phyloP scores from a whole-genome alignment of 129 eudicot genomes.

The Centella asiatica region DNA sequence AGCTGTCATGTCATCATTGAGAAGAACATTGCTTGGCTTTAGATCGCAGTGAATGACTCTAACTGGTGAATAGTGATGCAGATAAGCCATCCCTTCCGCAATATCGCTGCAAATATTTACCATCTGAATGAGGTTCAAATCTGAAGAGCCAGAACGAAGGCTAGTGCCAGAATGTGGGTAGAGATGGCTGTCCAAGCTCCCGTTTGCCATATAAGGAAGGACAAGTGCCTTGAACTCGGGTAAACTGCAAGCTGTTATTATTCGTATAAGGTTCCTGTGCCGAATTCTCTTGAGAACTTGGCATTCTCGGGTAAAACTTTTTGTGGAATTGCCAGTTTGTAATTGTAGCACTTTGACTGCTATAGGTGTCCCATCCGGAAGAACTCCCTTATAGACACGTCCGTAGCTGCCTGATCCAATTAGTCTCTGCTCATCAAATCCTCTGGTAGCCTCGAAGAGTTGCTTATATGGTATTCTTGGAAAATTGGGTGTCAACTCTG shows the following conservation, averaged over 20 bases:
- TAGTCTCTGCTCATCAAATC: constrained; percentile 35
- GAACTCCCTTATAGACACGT: constrained; percentile 41
- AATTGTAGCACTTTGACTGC: constrained; percentile 57
- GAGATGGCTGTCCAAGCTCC: constrained; percentile 46
- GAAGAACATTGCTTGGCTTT: constrained; percentile 61
- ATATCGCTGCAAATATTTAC: constrained; percentile 56
- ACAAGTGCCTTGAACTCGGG: constrained; percentile 72
- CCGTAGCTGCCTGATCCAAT: constrained; percentile 57
- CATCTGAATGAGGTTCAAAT: constrained; percentile 31
- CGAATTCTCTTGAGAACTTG: constrained; percentile 51
- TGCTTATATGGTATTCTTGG: constrained; percentile 52
- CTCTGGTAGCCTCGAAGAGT: constrained; percentile 43
- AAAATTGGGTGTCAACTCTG: constrained; percentile 31
- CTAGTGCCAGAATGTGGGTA: constrained; percentile 24
- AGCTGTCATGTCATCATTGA: constrained; percentile 51
- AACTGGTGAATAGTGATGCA: constrained; percentile 54
- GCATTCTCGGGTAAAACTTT: constrained; percentile 55
- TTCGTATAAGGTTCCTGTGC: constrained; percentile 50
- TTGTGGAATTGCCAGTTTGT: constrained; percentile 45
- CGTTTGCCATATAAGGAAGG: constrained; percentile 54
- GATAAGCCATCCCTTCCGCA: constrained; percentile 65
- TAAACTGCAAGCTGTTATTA: constrained; percentile 53
- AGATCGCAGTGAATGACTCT: constrained; percentile 56
- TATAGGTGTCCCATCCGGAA: constrained; percentile 39
- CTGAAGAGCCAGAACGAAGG: constrained; percentile 28